Conservation (phyloP, 345 rosid genomes). For the Jatropha curcas region DNA sequence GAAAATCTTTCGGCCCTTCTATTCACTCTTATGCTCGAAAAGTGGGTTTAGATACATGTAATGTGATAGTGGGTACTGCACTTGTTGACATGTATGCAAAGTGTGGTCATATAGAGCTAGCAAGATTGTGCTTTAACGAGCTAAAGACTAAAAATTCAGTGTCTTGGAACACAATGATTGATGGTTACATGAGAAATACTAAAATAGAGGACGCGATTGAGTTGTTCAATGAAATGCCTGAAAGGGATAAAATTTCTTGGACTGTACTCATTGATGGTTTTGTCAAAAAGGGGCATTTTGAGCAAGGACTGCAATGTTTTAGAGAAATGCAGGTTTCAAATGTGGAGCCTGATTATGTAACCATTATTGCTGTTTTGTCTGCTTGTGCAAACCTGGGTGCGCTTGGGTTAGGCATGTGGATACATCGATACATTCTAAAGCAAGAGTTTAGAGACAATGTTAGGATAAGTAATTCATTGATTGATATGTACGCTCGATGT, state of each 20-base stretch:
- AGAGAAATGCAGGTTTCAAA: conserved; percentile 28
- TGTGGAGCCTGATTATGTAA: conserved; percentile 29
- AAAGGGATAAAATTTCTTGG: conserved; percentile 26
- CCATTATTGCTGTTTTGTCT: conserved; percentile 23
- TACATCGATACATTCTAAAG: conserved; percentile 22
- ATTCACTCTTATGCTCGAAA: conserved; percentile 66
- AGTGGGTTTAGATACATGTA: conserved; percentile 27
- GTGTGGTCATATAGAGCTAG: conserved; percentile 15
- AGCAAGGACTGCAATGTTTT: conserved; percentile 24
- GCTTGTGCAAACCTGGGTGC: conserved; percentile 32
- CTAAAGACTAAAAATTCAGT: conserved; percentile 18
- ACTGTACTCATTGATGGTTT: conserved; percentile 31
- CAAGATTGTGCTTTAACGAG: conserved; percentile 23
- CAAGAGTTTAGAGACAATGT: conserved; percentile 22
- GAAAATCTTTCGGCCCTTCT: conserved; percentile 43
- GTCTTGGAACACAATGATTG: conserved; percentile 32
- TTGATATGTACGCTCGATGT: conserved; percentile 27
- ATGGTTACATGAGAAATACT: conserved; percentile 25
- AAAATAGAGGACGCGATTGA: conserved; percentile 6
- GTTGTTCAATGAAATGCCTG: conserved; percentile 34
- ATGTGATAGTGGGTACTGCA: conserved; percentile 31
- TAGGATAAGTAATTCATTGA: conserved; percentile 25
- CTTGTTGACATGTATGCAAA: conserved; percentile 29
- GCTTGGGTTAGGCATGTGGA: conserved; percentile 30
- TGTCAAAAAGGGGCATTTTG: conserved; percentile 27